These are phyloP conservation scores for Bullera alba DNA, from an alignment of 768 basidiomycete genomes.

Conservation along the genomic window DNA sequence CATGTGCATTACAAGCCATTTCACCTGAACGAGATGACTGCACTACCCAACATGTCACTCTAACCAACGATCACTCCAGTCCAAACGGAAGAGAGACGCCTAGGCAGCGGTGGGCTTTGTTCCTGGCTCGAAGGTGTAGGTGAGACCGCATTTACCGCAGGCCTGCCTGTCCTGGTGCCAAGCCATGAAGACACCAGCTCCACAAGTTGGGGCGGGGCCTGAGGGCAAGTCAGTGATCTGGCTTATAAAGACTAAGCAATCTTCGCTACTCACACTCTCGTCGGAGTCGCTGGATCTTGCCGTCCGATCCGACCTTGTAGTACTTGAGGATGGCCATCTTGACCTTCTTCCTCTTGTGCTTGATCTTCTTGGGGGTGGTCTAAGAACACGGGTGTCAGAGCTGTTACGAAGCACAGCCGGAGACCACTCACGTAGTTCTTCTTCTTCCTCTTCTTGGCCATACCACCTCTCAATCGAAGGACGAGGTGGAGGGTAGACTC, in stretches of 20 bases:
- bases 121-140: slow-evolving; percentile 46
- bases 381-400: background rate
- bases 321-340: slow-evolving; percentile 99
- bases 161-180: slow-evolving; percentile 98
- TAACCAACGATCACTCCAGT: background rate
- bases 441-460: slow-evolving; percentile 97
- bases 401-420: background rate
- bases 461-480: slow-evolving; percentile 96
- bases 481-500: slow-evolving; percentile 98
- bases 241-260: background rate
- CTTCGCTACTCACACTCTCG: slow-evolving; percentile 83
- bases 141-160: slow-evolving; percentile 60
- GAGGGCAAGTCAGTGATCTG: slow-evolving; percentile 6
- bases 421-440: slow-evolving; percentile 77
- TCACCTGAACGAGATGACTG: too few species aligned
- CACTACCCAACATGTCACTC: background rate
- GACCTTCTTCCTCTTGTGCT: slow-evolving; percentile 99
- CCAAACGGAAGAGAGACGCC: background rate
- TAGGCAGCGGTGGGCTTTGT: slow-evolving; percentile 43
- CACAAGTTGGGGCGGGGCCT: slow-evolving; percentile 38
- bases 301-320: slow-evolving; percentile 99
- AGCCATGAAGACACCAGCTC: slow-evolving; percentile 70
- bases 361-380: slow-evolving; percentile 96
- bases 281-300: slow-evolving; percentile 98
- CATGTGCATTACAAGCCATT: too few species aligned